These are phyloP conservation scores for Blastocystis sp. DNA, from an alignment of 352 stramenopile genomes.

Conservation along the genomic window DNA sequence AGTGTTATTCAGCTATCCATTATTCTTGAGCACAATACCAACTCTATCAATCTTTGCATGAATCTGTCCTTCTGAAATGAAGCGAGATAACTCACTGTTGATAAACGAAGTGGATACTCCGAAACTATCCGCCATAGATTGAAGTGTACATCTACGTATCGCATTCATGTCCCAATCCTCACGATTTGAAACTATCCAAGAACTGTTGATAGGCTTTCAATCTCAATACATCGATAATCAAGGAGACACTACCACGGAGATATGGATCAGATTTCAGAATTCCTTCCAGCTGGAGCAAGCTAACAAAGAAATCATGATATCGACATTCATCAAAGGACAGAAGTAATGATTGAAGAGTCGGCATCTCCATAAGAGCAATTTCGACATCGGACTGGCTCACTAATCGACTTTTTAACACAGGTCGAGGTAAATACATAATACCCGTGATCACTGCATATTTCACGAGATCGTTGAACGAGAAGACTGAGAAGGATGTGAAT, in stretches of 20 bases:
- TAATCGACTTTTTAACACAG: background rate
- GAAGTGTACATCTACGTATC: conserved; percentile 37
- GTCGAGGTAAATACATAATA: conserved; percentile 12
- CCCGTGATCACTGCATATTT: conserved; percentile 49
- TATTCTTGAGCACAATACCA: background rate
- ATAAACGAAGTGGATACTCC: conserved; percentile 58
- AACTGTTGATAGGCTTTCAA: conserved; percentile 60
- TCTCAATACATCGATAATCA: conserved; percentile 19
- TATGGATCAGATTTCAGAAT: conserved; percentile 55
- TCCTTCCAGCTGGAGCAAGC: conserved; percentile 45
- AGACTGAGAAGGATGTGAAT: conserved; percentile 60
- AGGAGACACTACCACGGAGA: background rate
- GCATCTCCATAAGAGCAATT: conserved; percentile 45
- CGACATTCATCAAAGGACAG: conserved; percentile 47
- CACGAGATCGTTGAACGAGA: conserved; percentile 47
- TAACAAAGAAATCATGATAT: conserved; percentile 54
- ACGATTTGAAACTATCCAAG: conserved; percentile 60
- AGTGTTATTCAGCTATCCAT: conserved; percentile 25
- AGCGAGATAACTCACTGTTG: conserved; percentile 42
- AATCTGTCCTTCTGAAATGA: conserved; percentile 58
- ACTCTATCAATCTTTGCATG: conserved; percentile 60
- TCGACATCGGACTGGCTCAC: conserved; percentile 24
- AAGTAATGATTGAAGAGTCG: conserved; percentile 2
- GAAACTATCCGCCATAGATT: conserved; percentile 60
- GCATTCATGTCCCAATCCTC: background rate